These are phyloP conservation scores for Sclerotinia glacialis DNA, from an alignment of 2,329 filamentous ascomycete species.

Conservation along the genomic window DNA sequence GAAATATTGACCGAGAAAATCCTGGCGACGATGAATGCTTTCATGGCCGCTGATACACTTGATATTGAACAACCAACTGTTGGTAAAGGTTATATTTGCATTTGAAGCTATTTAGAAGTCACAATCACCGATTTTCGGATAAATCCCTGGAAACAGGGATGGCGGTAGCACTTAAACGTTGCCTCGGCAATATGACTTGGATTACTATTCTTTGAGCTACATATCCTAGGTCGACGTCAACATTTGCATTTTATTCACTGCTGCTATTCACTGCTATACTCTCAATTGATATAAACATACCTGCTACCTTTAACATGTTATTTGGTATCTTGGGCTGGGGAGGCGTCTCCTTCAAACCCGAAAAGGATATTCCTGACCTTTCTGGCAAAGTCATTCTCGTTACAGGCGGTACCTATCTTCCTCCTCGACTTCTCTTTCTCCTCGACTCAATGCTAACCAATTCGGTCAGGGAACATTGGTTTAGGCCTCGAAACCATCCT, in stretches of 20 bases:
- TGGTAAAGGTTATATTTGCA: too few relatives aligned
- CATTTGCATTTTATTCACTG: background rate
- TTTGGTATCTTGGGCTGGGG: slow-evolving; percentile 10
- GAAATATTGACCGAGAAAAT: background rate
- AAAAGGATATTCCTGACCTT: slow-evolving; percentile 41
- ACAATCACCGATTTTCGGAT: too few relatives aligned
- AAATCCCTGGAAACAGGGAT: too few relatives aligned
- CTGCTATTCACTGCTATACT: background rate
- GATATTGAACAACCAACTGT: too few relatives aligned
- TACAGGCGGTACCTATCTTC: slow-evolving; percentile 20
- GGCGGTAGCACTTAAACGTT: background rate
- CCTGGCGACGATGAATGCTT: background rate
- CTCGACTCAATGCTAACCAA: background rate
- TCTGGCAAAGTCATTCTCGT: slow-evolving; percentile 44
- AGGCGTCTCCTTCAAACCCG: slow-evolving; percentile 20
- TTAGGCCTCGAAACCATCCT: slow-evolving; percentile 46
- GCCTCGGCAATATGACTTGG: slow-evolving; percentile 6
- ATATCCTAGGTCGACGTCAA: background rate
- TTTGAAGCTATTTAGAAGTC: too few relatives aligned
- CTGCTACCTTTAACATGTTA: slow-evolving; percentile 13
- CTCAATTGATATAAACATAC: background rate
- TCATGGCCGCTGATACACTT: background rate
- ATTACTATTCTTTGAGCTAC: slow-evolving; percentile 3
- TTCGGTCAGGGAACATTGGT: slow-evolving; percentile 40
- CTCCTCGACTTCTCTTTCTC: too few relatives aligned